Base-by-base conservation (phyloP, 306 rosid species). In the Vigna hirtella region DNA sequence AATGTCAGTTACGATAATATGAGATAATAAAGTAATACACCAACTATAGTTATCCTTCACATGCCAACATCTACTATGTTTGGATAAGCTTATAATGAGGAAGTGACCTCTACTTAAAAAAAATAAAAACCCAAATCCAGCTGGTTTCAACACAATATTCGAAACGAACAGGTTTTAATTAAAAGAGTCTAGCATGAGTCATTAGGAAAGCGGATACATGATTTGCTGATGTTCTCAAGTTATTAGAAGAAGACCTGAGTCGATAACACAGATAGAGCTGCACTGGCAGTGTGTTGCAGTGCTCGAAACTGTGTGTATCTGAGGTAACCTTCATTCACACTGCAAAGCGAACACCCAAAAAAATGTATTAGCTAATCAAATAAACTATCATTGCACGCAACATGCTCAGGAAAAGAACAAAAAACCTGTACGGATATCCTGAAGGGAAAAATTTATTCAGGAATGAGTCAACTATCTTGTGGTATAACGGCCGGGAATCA, bases 281-380 rank as follows among this genome's bases (percentile, higher is more conserved):
- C 99, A 69, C 99, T 95, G 17, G 90, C 80, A 68, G 85, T 72
- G 78, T 95, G 97, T 74, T 95, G 99, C 74, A 95, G 74, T 1
- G 99, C 98, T 57, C 99, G 93, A 77, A 95, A 95, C 73, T 95
- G 97, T 0, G 99, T 93, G 82, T 93, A 93, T 78, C 94, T 88
- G 53, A 95, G 95, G 77, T 93, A 95, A 9, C 99, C 99, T 80
- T 95, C 98, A 70, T 87, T 93, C 51, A 93, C 98, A 84, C 99
- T 95, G 83, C 70, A 86, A 58, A 34, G 26, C 1, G 47, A 82
- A 81, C 45, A 69, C 20, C 4, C 4, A 68, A 26, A 76, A 56
- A 64, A 75, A 10, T 18, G 15, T 45, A 48, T 26, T 50, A 36
- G 38, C n/a, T 10, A 91, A 84, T 59, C 11, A 59, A 59, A 28